Conservation (phyloP, 306 rosid species). For the Begonia fuchsioides region DNA sequence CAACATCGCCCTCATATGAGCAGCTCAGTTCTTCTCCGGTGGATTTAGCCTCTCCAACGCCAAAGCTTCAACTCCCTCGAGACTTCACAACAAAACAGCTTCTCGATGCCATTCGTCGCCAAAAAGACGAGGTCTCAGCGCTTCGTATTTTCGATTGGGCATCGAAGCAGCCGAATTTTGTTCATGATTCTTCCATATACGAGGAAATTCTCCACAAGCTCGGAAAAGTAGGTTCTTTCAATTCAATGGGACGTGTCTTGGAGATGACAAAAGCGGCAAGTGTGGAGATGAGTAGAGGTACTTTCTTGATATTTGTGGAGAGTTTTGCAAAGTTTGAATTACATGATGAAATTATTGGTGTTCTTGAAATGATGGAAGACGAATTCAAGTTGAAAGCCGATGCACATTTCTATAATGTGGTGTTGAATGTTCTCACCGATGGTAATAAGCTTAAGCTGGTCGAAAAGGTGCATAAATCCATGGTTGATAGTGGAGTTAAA, state of each 20-base stretch:
- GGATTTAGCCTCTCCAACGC: slow-evolving; percentile 8
- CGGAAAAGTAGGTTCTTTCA: slow-evolving; percentile 31
- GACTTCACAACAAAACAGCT: slow-evolving; percentile 53
- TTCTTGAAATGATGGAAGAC: slow-evolving; percentile 31
- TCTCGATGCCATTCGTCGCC: slow-evolving; percentile 52
- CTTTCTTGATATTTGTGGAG: slow-evolving; percentile 35
- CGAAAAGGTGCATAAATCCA: slow-evolving; percentile 37
- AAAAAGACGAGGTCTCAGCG: slow-evolving; percentile 48
- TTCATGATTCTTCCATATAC: slow-evolving; percentile 28
- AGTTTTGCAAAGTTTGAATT: slow-evolving; percentile 30
- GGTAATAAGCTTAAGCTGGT: slow-evolving; percentile 56
- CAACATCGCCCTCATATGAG: slow-evolving; percentile 14
- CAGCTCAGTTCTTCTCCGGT: slow-evolving; percentile 14
- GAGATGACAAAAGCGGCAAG: slow-evolving; percentile 26
- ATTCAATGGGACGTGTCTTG: slow-evolving; percentile 34
- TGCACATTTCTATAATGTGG: slow-evolving; percentile 43
- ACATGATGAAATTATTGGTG: slow-evolving; percentile 27
- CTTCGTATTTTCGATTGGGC: slow-evolving; percentile 60
- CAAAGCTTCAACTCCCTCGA: slow-evolving; percentile 32
- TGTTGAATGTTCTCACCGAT: slow-evolving; percentile 52
- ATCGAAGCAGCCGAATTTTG: slow-evolving; percentile 51
- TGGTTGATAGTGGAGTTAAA: slow-evolving; percentile 33
- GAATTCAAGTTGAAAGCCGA: slow-evolving; percentile 43
- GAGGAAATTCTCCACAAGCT: slow-evolving; percentile 45
- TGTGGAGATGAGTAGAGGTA: slow-evolving; percentile 16